Evolutionary conservation across 1,139 yeast species (phyloP), one percentile per base, ranked within the genome.

Genomic region (Ogataea hybrid): DNA sequence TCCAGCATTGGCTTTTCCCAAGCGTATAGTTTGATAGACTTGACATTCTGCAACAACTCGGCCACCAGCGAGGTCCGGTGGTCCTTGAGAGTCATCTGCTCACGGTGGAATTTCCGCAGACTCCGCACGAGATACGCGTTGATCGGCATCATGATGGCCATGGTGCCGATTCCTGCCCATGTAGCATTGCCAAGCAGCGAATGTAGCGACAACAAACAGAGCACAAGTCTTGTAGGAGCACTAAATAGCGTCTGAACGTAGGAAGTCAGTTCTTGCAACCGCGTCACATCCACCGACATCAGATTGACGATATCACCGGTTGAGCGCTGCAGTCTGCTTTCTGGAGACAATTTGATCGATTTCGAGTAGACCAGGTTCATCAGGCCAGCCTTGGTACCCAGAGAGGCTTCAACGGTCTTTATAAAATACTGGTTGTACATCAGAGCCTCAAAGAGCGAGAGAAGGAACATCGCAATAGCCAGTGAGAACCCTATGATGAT

Each of bases 81-180:
- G 54, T 84, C 92, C 53, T 83, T 84, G 48, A 73, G 70, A 41
- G 69, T 70, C 95, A 86, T 84, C 57, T 82, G 86, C 18, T 70
- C 65, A 46, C 77, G 78, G 47, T 77, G 75, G 48, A 76, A 60
- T 6, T 56, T 54, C 54, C 79, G 75, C 44, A 77, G 62, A 35
- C 65, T 67, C 48, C 68, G 70, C 2, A 84, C 73, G 8, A 81
- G 49, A 9, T 66, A 52, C 3, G 79, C 64, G 49, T 81, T 82
- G 27, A 81, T 43, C 0, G 92, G 92, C 43, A 81, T 67, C 65
- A 79, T 70, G 5, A 81, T 56, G 0, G 68, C 52, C 70, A 82
- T 72, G 2, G 78, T 69, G 0, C 66, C 58, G 3, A 81, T 60
- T n/a, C 86, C 87, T 0, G 81, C 77, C 51, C 79, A 66, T 5